phyloP scores from a whole-genome alignment of 345 rosid genomes.

The Nasturtium officinale region DNA sequence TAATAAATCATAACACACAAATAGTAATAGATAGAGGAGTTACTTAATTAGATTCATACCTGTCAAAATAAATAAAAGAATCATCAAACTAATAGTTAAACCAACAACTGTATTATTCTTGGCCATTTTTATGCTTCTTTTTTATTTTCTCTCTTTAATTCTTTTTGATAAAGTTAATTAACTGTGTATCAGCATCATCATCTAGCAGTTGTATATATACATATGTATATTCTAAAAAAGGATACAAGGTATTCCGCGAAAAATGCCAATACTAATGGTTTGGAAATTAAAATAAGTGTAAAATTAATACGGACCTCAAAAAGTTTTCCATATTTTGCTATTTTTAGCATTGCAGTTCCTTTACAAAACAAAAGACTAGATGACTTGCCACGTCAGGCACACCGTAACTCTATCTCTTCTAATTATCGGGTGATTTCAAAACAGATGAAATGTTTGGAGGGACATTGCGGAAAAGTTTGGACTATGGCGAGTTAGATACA shows the following conservation, averaged over 20 bases:
- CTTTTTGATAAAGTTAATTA: neutral
- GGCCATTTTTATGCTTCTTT: neutral
- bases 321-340: too few relatives aligned
- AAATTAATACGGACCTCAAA: too few relatives aligned
- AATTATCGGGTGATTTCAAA: too few relatives aligned
- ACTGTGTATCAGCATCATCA: neutral
- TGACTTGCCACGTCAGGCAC: too few relatives aligned
- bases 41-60: too few relatives aligned
- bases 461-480: constrained; percentile 94
- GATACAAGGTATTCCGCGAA: neutral
- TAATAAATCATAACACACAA: too few relatives aligned
- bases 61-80: neutral
- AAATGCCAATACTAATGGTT: neutral
- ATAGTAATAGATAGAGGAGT: too few relatives aligned
- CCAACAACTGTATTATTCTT: neutral
- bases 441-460: constrained; percentile 44
- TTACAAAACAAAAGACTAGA: too few relatives aligned
- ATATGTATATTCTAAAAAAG: neutral
- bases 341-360: too few relatives aligned
- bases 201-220: neutral
- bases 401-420: too few relatives aligned
- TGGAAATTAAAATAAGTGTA: too few relatives aligned
- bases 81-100: neutral
- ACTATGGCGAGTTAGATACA: constrained; percentile 84
- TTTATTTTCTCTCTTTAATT: neutral